phyloP scores from a whole-genome alignment of 1,139 yeast species.

The Hemisphaericaspora lyxosophila region DNA sequence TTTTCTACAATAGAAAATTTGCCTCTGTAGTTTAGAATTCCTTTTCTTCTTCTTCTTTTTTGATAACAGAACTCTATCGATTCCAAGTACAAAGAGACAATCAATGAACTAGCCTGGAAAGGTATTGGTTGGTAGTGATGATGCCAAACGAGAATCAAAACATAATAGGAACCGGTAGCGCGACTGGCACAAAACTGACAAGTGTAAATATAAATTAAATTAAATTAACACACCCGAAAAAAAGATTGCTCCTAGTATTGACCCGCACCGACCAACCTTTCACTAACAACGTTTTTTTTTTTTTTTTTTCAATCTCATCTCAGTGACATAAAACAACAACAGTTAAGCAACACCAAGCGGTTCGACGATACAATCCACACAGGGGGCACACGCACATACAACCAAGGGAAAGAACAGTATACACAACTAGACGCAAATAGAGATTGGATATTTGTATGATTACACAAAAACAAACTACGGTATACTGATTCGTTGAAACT shows the following conservation, averaged over 20 bases:
- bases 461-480: too few relatives aligned
- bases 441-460: not conserved
- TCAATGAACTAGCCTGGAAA: too few relatives aligned
- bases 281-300: not conserved
- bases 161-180: too few relatives aligned
- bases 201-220: not conserved
- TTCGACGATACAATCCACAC: not conserved
- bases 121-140: too few relatives aligned
- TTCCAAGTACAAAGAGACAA: too few relatives aligned
- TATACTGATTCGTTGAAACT: too few relatives aligned
- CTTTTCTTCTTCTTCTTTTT: too few relatives aligned
- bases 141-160: too few relatives aligned
- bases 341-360: not conserved
- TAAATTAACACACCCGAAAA: not conserved
- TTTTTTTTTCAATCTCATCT: conserved; percentile 3
- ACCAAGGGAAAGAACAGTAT: not conserved
- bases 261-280: not conserved
- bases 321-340: not conserved
- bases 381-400: not conserved
- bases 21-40: too few relatives aligned
- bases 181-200: not conserved
- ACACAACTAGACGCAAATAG: not conserved
- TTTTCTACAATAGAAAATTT: too few relatives aligned
- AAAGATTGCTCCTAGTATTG: not conserved
- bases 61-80: too few relatives aligned